Conservation (phyloP, 352 stramenopile genomes). For the Pythium diclinum region DNA sequence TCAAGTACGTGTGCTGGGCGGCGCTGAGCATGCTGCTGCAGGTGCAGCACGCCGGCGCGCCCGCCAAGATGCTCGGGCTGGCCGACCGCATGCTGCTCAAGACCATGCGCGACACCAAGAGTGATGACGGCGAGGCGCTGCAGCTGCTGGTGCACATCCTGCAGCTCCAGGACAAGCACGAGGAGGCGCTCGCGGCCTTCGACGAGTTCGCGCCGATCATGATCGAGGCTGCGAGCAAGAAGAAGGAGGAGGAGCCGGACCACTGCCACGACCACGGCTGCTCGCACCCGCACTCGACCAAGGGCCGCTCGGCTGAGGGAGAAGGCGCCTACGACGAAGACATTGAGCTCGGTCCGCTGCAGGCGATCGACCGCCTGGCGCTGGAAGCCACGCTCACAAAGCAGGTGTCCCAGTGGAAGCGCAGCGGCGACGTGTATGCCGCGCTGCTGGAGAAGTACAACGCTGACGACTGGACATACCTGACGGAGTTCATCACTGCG, state of each 20-base stretch:
- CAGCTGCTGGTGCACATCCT: slow-evolving; percentile 72
- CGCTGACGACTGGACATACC: slow-evolving; percentile 81
- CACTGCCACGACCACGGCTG: slow-evolving; percentile 23
- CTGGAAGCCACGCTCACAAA: slow-evolving; percentile 66
- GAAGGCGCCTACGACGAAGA: slow-evolving; percentile 78
- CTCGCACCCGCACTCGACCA: slow-evolving; percentile 24
- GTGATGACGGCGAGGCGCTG: slow-evolving; percentile 64
- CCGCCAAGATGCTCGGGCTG: slow-evolving; percentile 69
- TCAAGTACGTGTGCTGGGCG: slow-evolving; percentile 83
- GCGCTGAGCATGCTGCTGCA: slow-evolving; percentile 82
- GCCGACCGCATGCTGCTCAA: slow-evolving; percentile 83
- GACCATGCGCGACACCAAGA: slow-evolving; percentile 52
- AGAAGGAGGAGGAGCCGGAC: slow-evolving; percentile 4
- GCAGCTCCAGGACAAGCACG: slow-evolving; percentile 64
- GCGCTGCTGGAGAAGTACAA: slow-evolving; percentile 68
- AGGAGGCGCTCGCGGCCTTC: slow-evolving; percentile 64
- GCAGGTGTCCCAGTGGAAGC: slow-evolving; percentile 46
- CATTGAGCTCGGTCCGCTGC: slow-evolving; percentile 80
- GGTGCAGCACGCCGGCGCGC: slow-evolving; percentile 61
- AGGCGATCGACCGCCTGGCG: slow-evolving; percentile 67
- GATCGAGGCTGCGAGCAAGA: slow-evolving; percentile 18
- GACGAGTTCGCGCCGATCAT: slow-evolving; percentile 59
- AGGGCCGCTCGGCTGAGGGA: slow-evolving; percentile 61
- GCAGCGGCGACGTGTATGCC: slow-evolving; percentile 50
- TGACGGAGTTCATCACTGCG: slow-evolving; percentile 59